Evolutionary conservation across 371 early-diverging fungal species (phyloP), one percentile per base, ranked within the genome.

Genomic region (Lichtheimia corymbifera): DNA sequence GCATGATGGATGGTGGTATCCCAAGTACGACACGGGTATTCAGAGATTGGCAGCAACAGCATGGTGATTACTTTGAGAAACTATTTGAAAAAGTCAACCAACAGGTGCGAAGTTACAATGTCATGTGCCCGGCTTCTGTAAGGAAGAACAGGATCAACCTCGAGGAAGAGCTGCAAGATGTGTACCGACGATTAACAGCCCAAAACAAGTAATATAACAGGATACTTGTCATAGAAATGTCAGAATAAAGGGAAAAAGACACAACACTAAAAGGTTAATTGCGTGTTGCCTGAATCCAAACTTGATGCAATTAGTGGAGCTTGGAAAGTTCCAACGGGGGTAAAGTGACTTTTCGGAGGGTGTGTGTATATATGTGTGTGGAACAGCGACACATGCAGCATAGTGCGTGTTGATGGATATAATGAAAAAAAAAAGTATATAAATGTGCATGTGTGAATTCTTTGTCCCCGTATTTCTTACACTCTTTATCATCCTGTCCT

Each of bases 81-180:
- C 60, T 63, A 30, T 22, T 66, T 40, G 35, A 55, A 11, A 52
- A 50, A 4, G 14, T 68, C 7, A 71, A 65, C 50, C 44, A 24
- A 25, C 59, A 54, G 44, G 17, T 74, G 5, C 59, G 68, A 59
- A 74, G 68, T 20, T 74, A 74, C 50, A 74, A 74, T 56, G 68
- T 74, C 7, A 71, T 74, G 68, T 70, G 71, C 22, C 74, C 74
- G 4, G 49, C 58, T 9, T 63, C 68, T 13, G 74, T 68, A 2
- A 60, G 71, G 13, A 74, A 71, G 49, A 55, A 27, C 6, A 22
- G 62, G 30, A 18, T 72, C n/a, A 52, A 69, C 4, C 50, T 69
- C 7, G 64, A 72, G 4, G 51, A 58, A 13, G 73, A 72, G 28
- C 27, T 68, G 27, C 58, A 50, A 18, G 58, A 58, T 2, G 18